Evolutionary conservation across 306 rosid species (phyloP).

Genomic region (Castanospermum australe): DNA sequence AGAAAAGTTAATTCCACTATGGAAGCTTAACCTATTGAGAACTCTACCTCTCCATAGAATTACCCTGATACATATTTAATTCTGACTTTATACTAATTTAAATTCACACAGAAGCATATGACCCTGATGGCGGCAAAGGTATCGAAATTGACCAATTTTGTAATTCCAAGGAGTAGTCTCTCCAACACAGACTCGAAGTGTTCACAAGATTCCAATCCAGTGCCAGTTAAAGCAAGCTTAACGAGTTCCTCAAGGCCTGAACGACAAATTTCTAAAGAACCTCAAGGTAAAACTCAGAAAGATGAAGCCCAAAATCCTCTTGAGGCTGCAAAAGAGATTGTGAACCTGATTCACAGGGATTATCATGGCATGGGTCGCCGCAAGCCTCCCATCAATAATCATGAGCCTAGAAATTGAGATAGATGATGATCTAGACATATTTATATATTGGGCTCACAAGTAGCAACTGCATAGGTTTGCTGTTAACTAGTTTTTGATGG

Average conservation of each 20-base stretch:
- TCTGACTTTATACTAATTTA: neutral
- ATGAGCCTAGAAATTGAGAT: constrained; percentile 53
- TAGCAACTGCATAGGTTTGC: neutral
- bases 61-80: neutral
- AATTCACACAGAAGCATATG: constrained; percentile 23
- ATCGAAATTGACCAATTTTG: constrained; percentile 31
- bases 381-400: constrained; percentile 70
- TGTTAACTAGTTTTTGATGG: constrained; percentile 11
- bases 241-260: constrained; percentile 17
- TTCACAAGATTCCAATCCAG: constrained; percentile 31
- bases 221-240: constrained; percentile 4
- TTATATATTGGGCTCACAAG: constrained; percentile 30
- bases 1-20: no score
- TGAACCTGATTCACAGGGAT: constrained; percentile 55
- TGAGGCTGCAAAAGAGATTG: constrained; percentile 65
- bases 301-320: constrained; percentile 42
- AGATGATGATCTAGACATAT: neutral
- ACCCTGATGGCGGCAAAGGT: constrained; percentile 19
- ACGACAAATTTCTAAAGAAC: constrained; percentile 8
- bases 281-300: neutral
- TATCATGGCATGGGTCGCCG: constrained; percentile 54
- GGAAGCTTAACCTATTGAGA: no score
- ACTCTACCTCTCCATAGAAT: no score
- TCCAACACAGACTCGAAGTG: constrained; percentile 19
- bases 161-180: constrained; percentile 29